phyloP scores from a whole-genome alignment of 2,329 filamentous ascomycete genomes.

The Verruconis gallopava region DNA sequence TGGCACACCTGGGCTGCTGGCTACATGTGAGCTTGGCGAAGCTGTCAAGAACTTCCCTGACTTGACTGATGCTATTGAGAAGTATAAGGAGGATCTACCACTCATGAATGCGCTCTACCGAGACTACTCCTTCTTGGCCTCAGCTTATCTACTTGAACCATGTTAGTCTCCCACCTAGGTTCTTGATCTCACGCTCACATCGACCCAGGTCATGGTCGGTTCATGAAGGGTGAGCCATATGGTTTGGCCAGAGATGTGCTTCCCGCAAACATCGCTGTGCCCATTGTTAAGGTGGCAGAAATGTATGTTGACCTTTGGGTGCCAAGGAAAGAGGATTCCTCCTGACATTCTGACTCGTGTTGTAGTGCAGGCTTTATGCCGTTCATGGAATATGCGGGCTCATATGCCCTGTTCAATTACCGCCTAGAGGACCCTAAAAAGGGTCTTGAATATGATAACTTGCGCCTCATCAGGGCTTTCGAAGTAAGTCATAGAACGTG shows the following conservation, averaged over 20 bases:
- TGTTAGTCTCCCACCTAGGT: conserved; percentile 56
- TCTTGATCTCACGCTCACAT: not conserved
- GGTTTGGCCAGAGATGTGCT: conserved; percentile 63
- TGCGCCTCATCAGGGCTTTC: conserved; percentile 81
- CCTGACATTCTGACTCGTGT: conserved; percentile 8
- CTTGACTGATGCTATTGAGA: conserved; percentile 59
- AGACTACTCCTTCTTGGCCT: conserved; percentile 84
- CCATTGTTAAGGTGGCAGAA: conserved; percentile 71
- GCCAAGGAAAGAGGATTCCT: no score
- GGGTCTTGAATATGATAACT: conserved; percentile 45
- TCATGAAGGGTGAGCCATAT: conserved; percentile 54
- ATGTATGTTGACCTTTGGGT: conserved; percentile 40
- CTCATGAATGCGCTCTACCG: conserved; percentile 78
- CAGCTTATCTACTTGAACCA: conserved; percentile 80
- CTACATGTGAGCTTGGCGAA: conserved; percentile 58
- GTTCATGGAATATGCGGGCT: conserved; percentile 74
- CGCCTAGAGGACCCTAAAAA: conserved; percentile 42
- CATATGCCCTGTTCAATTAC: conserved; percentile 52
- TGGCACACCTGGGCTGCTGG: conserved; percentile 66
- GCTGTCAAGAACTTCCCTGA: conserved; percentile 67
- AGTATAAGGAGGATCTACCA: conserved; percentile 57
- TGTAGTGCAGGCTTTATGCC: conserved; percentile 62
- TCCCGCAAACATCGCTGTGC: conserved; percentile 62
- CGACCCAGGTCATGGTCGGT: conserved; percentile 5
- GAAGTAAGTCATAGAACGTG: no score